phyloP scores from a whole-genome alignment of 1,284 basidiomycete genomes.

The Ganoderma lingzhi region DNA sequence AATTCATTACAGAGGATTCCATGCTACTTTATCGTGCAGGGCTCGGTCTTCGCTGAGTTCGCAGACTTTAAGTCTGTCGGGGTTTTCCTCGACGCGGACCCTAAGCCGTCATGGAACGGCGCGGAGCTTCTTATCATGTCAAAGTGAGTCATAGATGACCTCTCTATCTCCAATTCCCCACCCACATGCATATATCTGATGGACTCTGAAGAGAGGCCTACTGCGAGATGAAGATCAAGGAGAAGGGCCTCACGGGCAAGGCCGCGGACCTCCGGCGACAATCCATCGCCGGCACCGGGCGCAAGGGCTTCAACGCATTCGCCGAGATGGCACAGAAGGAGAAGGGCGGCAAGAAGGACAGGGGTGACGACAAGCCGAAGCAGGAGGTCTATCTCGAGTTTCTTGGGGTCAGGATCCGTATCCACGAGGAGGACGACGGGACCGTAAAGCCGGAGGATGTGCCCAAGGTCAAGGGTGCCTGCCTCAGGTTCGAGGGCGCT shows the following conservation, averaged over 20 bases:
- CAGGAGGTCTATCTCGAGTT: slow-evolving; percentile 76
- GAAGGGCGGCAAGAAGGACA: slow-evolving; percentile 50
- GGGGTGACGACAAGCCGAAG: slow-evolving; percentile 48
- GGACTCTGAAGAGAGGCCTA: slow-evolving; percentile 76
- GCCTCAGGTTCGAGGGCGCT: slow-evolving; percentile 79
- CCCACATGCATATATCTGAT: not conserved
- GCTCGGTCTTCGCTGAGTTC: slow-evolving; percentile 95
- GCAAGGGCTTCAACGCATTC: slow-evolving; percentile 90
- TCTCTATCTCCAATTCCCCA: not conserved
- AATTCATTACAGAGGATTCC: slow-evolving; percentile 4
- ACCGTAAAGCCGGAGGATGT: slow-evolving; percentile 76
- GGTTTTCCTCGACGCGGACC: slow-evolving; percentile 82
- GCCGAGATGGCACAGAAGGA: slow-evolving; percentile 71
- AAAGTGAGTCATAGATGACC: slow-evolving; percentile 61
- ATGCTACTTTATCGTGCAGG: slow-evolving; percentile 52
- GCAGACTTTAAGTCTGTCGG: slow-evolving; percentile 75
- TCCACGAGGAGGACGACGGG: slow-evolving; percentile 73
- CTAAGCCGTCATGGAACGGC: slow-evolving; percentile 82
- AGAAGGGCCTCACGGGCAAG: slow-evolving; percentile 87
- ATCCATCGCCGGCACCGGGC: slow-evolving; percentile 53
- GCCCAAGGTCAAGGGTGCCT: slow-evolving; percentile 75
- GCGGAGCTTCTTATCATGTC: slow-evolving; percentile 86
- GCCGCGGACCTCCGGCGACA: slow-evolving; percentile 65
- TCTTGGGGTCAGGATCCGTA: slow-evolving; percentile 69
- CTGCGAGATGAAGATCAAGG: slow-evolving; percentile 97